Evolutionary conservation across 176 grass and related monocot genomes (phyloP), one percentile per base, ranked within the genome.

Genomic region (Triticum turgidum): DNA sequence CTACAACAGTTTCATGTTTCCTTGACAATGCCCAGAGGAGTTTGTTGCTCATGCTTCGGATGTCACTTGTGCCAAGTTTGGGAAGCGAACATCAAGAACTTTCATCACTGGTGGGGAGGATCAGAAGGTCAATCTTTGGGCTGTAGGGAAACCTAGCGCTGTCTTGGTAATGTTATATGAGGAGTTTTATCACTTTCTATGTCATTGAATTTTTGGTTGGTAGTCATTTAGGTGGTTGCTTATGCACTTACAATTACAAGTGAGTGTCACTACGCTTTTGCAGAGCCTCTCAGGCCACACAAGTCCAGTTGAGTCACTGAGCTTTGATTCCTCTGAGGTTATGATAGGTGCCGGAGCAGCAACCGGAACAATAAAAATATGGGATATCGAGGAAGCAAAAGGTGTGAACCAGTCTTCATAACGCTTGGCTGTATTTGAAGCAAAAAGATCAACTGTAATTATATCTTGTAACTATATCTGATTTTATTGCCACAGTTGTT

Each of bases 51-150:
- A 96, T 84, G 73, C 88, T 92, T 96, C 88, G 15, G 83, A 79
- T 88, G 90, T 98, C 71, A 98, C 95, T 73, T 98, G 96, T 88
- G 82, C 93, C 78, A 96, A 92, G 83, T 94, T 96, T 81, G 93
- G 93, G 39, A 94, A 71, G 78, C 91, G 76, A 84, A 84, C 90
- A 74, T 96, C 92, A 56, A 98, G 90, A 82, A 89, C 91, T 30
- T 80, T 98, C 65, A 82, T 96, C 35, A 96, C 96, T 5, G 96
- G 93, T 76, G 96, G 93, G 67, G 93, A 98, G 8, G 96, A 98
- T 91, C 68, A 88, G 54, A 92, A 91, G 78, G 93, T 98, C 82
- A 98, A 96, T 89, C 84, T 98, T 91, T 98, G 93, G 96, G 88
- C 79, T 78, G 83, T 98, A 27, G 96, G 96, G 70, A 98, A 94